Conservation (phyloP, 2,329 filamentous ascomycete species). For the Aspergillus sp. region DNA sequence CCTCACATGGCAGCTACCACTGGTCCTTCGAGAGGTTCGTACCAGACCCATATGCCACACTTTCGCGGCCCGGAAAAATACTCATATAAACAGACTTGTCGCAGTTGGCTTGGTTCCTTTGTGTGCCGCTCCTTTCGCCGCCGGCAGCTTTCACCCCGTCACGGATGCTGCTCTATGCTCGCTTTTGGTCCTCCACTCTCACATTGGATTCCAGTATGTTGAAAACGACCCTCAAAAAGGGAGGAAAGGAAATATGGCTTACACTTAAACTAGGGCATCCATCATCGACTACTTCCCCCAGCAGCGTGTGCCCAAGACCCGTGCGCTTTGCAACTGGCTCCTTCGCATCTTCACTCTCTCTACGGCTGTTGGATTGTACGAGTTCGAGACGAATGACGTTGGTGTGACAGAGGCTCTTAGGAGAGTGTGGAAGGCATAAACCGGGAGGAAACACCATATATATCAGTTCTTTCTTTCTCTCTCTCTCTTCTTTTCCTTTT, state of each 20-base stretch:
- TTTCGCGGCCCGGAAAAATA: neutral
- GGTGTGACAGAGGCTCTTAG: constrained; percentile 84
- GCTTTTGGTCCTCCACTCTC: constrained; percentile 79
- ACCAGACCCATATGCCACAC: neutral
- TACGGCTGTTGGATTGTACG: constrained; percentile 83
- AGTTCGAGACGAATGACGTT: constrained; percentile 98
- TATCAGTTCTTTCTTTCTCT: constrained; percentile 15
- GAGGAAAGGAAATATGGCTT: constrained; percentile 2
- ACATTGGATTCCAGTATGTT: constrained; percentile 80
- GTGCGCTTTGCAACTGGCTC: constrained; percentile 63
- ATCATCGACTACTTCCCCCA: constrained; percentile 87
- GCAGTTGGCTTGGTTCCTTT: constrained; percentile 76
- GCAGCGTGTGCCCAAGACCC: constrained; percentile 58
- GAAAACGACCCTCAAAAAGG: neutral
- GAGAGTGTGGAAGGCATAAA: constrained; percentile 73
- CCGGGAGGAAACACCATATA: constrained; percentile 11
- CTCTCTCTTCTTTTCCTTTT: constrained; percentile 15
- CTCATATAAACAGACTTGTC: constrained; percentile 51
- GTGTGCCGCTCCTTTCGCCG: constrained; percentile 82
- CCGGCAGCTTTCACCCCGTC: constrained; percentile 80
- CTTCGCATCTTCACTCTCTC: constrained; percentile 71
- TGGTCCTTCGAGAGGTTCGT: constrained; percentile 81
- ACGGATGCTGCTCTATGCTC: constrained; percentile 80
- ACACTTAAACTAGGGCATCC: constrained; percentile 45
- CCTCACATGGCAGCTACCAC: constrained; percentile 91